Base-by-base conservation (phyloP, 73 alveolate species). In the Effrenium voratum region DNA sequence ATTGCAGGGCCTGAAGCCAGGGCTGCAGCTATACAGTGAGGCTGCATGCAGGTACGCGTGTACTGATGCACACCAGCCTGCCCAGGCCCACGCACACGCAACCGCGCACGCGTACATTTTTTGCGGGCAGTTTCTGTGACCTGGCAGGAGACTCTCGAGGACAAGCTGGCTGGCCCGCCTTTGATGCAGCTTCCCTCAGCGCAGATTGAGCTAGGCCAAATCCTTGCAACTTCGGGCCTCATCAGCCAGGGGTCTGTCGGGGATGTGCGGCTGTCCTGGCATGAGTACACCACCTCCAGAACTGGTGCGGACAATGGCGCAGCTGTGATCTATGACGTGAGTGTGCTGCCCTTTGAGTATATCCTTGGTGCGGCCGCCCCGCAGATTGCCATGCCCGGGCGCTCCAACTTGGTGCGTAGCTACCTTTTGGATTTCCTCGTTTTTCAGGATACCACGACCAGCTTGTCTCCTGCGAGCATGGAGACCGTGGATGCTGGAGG, bases 401-500 rank as follows among this genome's bases (percentile, higher is more conserved):
- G 97, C 3, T 40, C 97, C 2, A 52, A 52, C 41, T 50, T 90
- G 73, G 97, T 90, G 12, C 97, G 97, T 5, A 90, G 83, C 76
- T 90, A 41, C 45, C 24, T 90, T 73, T 36, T 90, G 88, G 75
- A 82, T 46, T 82, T 82, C 50, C 46, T 90, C 88, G 83, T 90
- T 34, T 75, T 90, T 76, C 76, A 79, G 32, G 97, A 90, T n/a
- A 90, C 97, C 87, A 90, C 97, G 45, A 90, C 97, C 73, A 63
- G 77, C 36, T n/a, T 90, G 30, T 90, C 97, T 28, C 97, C 97
- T 5, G 97, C 97, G 6, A 46, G 77, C 87, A 90, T 90, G 97
- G 97, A 90, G 66, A 90, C 97, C 6, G 83, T 90, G 76, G 97
- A 90, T 32, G 97, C 97, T 2, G 97, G 87, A 1, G 97, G 97